Evolutionary conservation across 2,329 filamentous ascomycete species (phyloP).

Genomic region (Emmonsia crescens): DNA sequence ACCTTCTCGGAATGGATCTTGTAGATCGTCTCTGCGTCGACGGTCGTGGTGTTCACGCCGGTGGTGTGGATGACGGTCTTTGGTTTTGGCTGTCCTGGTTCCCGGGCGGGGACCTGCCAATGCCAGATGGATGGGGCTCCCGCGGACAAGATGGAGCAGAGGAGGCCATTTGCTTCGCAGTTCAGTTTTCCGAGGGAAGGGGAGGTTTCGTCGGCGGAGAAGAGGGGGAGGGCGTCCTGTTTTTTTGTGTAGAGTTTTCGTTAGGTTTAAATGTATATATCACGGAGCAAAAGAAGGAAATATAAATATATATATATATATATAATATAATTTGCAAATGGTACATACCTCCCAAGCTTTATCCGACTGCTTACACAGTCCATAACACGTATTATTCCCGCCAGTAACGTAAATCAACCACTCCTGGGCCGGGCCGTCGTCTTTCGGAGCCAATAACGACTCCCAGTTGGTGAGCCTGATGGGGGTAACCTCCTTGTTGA

Average conservation of each 20-base stretch:
- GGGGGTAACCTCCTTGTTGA: slow-evolving; percentile 41
- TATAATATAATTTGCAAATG: too few relatives aligned
- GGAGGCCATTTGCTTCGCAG: slow-evolving; percentile 47
- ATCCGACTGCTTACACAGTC: slow-evolving; percentile 45
- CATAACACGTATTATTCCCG: slow-evolving; percentile 55
- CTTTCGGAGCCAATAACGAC: slow-evolving; percentile 36
- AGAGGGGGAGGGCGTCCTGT: slow-evolving; percentile 43
- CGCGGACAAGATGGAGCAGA: slow-evolving; percentile 52
- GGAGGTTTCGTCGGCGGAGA: slow-evolving; percentile 43
- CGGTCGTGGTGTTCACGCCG: slow-evolving; percentile 46
- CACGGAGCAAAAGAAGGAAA: not conserved
- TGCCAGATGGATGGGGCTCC: slow-evolving; percentile 48
- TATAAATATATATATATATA: not conserved
- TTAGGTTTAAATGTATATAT: not conserved
- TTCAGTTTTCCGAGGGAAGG: slow-evolving; percentile 49
- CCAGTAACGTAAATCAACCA: slow-evolving; percentile 54
- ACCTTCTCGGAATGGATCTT: slow-evolving; percentile 46
- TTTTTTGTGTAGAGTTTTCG: not conserved
- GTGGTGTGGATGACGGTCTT: slow-evolving; percentile 44
- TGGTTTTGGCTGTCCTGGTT: slow-evolving; percentile 42
- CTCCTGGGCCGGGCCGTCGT: slow-evolving; percentile 33
- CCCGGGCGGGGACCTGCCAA: slow-evolving; percentile 43
- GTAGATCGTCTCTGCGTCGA: slow-evolving; percentile 47
- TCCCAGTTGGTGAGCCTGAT: slow-evolving; percentile 50
- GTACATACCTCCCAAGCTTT: slow-evolving; percentile 42